A percentile compares a stretch with the other conserved stretches of the same genome.
These are phyloP conservation scores for Jatropha podagrica DNA, from an alignment of 441 rosid species.

Conservation along the genomic window DNA sequence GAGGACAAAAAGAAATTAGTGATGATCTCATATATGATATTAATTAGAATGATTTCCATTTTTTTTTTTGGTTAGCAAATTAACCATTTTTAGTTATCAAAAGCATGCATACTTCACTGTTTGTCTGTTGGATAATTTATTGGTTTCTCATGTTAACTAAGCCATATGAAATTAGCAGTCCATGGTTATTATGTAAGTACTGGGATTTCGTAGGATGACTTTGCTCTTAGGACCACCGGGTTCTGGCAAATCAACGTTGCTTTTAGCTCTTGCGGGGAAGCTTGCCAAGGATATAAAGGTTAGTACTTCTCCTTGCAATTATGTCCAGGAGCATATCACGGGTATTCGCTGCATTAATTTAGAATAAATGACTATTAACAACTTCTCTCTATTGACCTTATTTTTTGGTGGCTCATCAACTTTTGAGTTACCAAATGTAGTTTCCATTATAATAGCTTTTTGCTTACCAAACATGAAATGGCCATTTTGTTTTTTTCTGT, in stretches of 20 bases:
- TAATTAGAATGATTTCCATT: too few relatives aligned
- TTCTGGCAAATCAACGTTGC: constrained; percentile 87
- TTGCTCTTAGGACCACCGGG: constrained; percentile 95
- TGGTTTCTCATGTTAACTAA: constrained; percentile 14
- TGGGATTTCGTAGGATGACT: constrained; percentile 62
- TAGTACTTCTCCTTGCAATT: constrained; percentile 27
- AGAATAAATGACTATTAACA: not conserved
- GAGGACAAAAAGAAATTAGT: not conserved
- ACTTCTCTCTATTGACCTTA: not conserved
- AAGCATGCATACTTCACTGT: not conserved
- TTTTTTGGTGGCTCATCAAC: not conserved
- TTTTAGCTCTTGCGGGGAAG: constrained; percentile 83
- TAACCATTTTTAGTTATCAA: not conserved
- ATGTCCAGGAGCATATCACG: constrained; percentile 23
- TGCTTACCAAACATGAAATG: not conserved
- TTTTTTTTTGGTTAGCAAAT: not conserved
- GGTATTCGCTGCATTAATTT: constrained; percentile 13
- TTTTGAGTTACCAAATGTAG: not conserved
- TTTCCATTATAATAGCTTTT: not conserved
- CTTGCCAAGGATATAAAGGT: constrained; percentile 63
- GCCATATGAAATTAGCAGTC: not conserved
- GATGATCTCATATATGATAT: not conserved
- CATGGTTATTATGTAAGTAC: constrained; percentile 12
- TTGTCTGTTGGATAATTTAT: not conserved
- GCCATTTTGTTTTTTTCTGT: not conserved